Base-by-base conservation (phyloP, 352 stramenopile species). In the Blastocystis sp. region DNA sequence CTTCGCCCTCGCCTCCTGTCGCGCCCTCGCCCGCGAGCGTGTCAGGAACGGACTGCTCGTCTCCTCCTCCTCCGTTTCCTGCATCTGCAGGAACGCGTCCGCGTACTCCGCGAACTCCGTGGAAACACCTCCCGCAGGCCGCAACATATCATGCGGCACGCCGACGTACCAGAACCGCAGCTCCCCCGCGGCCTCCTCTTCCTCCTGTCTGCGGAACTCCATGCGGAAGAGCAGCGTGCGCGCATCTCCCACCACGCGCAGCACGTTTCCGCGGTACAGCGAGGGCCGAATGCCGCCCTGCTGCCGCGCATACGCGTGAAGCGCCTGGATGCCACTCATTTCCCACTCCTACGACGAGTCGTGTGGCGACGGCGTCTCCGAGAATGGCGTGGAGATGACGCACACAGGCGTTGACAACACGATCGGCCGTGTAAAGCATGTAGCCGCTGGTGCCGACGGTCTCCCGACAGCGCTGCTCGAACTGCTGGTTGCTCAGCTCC, bases 81-180 rank as follows among this genome's bases (percentile, higher is more conserved):
- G 11, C 27, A 57, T 18, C 36, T 51, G 36, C 36, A 78, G 21
- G 42, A 56, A 78, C 8, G 56, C 56, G 18, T 54, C 65, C 14
- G 65, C 65, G 36, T 78, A 78, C 36, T 78, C 24, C 32, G 16
- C n/a, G 42, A 78, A 78, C n/a, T 56, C 38, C n/a, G 38, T n/a
- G 36, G 11, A 16, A 4, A 78, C 21, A n/a, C 16, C 44, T 4
- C 65, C 65, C 21, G 16, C 38, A 3, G 65, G 65, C 4, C 49
- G 36, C 27, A 14, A 2, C 42, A 78, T 32, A 27, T 78, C 65
- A 18, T 78, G 65, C 9, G 44, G 32, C 40, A 34, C 21, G 1
- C 65, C 65, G 2, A 78, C 65, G 42, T 78, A 78, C 65, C 65
- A 78, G 46, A 78, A 78, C 42, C 24, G 65, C 36, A 78, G 42